phyloP scores from a whole-genome alignment of 208 protist species.

The Spongospora subterranea region DNA sequence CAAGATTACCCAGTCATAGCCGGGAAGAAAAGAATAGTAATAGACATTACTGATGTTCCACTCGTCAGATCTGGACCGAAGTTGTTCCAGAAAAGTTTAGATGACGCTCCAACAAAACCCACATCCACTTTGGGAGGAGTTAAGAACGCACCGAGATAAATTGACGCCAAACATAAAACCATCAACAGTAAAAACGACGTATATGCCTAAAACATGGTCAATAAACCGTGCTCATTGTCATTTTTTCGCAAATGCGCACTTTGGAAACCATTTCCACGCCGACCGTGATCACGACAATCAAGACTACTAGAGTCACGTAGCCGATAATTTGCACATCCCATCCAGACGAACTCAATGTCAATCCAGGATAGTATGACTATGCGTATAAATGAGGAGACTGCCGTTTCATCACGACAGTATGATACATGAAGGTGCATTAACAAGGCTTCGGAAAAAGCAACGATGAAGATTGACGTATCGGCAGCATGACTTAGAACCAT shows the following conservation, averaged over 20 bases:
- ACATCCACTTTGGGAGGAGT: neutral
- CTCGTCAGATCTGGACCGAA: neutral
- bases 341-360: neutral
- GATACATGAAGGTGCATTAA: neutral
- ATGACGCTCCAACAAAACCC: neutral
- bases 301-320: neutral
- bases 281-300: neutral
- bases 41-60: neutral
- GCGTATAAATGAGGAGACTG: neutral
- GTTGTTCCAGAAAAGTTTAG: neutral
- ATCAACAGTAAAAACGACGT: neutral
- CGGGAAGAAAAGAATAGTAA: neutral
- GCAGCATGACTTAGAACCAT: neutral
- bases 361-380: neutral
- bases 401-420: neutral
- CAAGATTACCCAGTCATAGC: conserved; percentile 13
- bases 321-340: conserved; percentile 34
- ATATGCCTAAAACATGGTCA: neutral
- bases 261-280: neutral
- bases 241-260: neutral
- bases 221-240: neutral
- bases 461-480: neutral
- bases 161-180: neutral
- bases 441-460: conserved; percentile 9
- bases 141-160: conserved; percentile 13